Base-by-base conservation (phyloP, 371 early-diverging fungal species). In the Funneliformis caledonium region DNA sequence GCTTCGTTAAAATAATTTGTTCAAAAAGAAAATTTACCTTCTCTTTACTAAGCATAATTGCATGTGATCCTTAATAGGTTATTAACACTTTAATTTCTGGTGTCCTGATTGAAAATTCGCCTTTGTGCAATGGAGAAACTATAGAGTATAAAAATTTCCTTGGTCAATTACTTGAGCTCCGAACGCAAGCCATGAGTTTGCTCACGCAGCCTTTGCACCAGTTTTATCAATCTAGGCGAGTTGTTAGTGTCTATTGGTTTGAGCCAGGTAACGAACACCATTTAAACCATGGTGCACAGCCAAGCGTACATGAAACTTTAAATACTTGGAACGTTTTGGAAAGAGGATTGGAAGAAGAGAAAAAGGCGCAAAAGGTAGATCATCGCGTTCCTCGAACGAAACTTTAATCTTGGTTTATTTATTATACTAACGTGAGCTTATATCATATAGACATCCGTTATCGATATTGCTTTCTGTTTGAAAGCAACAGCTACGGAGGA, bases 121-220 rank as follows among this genome's bases (percentile, higher is more conserved):
- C 96, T 1, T 82, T 94, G 14, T 93, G 95, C 83, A 93, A 93
- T 81, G 95, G 96, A 19, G 95, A 96, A 83, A 91, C 93, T 1
- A 78, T 81, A 43, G 95, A 96, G 87, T 95, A 95, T 83, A 92
- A 87, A 80, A 84, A 87, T 11, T 91, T 95, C 59, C 83, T 95
- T 62, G 84, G 87, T 1, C 88, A 88, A 52, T 84, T 92, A 68
- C 83, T 92, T 72, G 81, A 82, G 69, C 86, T 94, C 42, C 89
- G 91, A 67, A 89, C 91, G 7, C 91, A 89, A 81, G 92, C 92
- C 2, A 82, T 92, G 47, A 87, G 89, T 5, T 79, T 91, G 72
- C 83, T 92, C 65, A 89, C 93, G n/a, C 88, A 87, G 37, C 88
- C 89, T 14, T 83, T 95, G 37, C 92, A 93, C 77, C 85, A 89